phyloP scores from a whole-genome alignment of 495 filamentous ascomycete genomes.

The Cercophora scortea region DNA sequence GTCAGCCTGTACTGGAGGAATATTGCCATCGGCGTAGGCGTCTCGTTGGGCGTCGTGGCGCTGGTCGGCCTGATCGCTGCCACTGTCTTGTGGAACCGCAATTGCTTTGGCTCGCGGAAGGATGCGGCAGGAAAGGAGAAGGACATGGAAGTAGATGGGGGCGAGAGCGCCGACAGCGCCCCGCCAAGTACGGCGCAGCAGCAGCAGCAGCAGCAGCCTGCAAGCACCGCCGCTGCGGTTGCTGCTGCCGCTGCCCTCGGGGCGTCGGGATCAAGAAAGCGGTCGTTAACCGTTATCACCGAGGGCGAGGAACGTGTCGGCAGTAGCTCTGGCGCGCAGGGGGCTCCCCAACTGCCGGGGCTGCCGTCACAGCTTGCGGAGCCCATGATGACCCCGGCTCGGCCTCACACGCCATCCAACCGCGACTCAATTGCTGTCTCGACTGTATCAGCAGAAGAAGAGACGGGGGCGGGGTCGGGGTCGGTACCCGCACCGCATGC shows the following conservation, averaged over 20 bases:
- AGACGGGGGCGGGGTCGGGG: background rate
- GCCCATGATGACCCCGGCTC: background rate
- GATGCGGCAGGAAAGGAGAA: background rate
- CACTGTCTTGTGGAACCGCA: constrained; percentile 10
- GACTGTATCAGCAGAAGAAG: background rate
- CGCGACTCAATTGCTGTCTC: background rate
- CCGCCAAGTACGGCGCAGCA: background rate
- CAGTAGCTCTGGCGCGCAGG: background rate
- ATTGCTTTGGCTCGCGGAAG: background rate
- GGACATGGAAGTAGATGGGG: background rate
- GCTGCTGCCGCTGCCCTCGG: background rate
- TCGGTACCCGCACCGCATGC: no score
- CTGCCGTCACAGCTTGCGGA: background rate
- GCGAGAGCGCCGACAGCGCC: background rate
- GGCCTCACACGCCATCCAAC: background rate
- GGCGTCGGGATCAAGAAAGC: no score
- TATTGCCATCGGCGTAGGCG: constrained; percentile 13
- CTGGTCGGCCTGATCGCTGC: constrained; percentile 4
- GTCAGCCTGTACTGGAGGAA: constrained; percentile 4
- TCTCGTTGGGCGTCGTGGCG: constrained; percentile 7
- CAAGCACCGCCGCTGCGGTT: background rate
- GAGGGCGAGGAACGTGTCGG: background rate
- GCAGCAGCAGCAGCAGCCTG: background rate
- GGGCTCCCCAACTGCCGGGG: background rate
- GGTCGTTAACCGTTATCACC: background rate